Percentiles rank a stretch among this genome's conserved stretches.
Conservation (phyloP, 164 flowering plant genomes). For the Houttuynia cordata region DNA sequence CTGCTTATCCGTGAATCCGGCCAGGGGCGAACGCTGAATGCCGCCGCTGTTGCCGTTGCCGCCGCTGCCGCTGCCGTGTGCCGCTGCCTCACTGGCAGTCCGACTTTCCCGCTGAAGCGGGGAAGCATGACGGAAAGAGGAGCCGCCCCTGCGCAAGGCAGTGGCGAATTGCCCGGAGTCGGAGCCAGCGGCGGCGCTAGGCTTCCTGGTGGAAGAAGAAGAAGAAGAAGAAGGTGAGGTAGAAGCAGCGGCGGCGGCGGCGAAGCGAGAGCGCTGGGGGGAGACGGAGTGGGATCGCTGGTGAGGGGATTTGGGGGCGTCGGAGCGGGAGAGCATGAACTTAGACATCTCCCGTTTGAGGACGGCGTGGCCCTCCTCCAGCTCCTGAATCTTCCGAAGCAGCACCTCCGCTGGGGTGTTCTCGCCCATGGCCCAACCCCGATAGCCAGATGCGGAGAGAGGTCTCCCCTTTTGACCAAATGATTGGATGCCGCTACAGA, state of each 20-base stretch:
- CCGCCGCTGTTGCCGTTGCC: neutral
- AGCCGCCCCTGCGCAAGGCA: constrained; percentile 36
- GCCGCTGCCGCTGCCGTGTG: constrained; percentile 9
- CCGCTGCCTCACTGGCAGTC: neutral
- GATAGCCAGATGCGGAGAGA: no score
- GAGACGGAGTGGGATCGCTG: constrained; percentile 75
- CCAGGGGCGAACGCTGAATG: constrained; percentile 4
- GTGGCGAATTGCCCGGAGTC: constrained; percentile 10
- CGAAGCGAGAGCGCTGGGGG: constrained; percentile 41
- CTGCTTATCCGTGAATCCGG: constrained; percentile 43
- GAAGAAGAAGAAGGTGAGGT: constrained; percentile 53
- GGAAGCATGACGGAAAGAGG: constrained; percentile 62
- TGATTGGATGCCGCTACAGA: no score
- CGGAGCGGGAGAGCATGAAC: constrained; percentile 23
- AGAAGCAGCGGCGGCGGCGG: constrained; percentile 18
- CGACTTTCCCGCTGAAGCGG: constrained; percentile 71
- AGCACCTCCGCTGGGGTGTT: constrained; percentile 46
- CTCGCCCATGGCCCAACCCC: no score
- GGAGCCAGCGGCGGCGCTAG: constrained; percentile 12
- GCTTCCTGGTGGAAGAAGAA: constrained; percentile 12
- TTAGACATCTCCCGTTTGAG: constrained; percentile 69
- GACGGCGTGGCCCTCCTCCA: constrained; percentile 69
- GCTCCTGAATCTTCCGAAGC: constrained; percentile 67
- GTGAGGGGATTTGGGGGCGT: constrained; percentile 11
- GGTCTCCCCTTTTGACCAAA: no score